Base-by-base conservation (phyloP, 176 grass and related monocot genomes). In the Juncus inflexus region DNA sequence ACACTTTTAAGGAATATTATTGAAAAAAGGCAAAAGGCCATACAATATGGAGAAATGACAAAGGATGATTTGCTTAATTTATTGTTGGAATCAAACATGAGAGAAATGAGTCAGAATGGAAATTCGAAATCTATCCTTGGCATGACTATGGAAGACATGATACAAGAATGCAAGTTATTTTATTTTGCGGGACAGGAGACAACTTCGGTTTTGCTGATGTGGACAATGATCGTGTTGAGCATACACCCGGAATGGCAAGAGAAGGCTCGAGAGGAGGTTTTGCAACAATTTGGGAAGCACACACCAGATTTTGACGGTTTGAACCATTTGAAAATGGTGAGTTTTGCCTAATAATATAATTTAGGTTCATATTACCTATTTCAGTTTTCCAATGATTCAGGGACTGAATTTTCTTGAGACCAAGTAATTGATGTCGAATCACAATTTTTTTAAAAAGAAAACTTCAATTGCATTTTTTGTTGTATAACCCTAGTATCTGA, bases 121-220 rank as follows among this genome's bases (percentile, higher is more conserved):
- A 60, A 55, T 3, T 14, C 11, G 5, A 58, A 58, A 4, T 69
- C 77, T 28, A 80, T 47, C 6, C 43, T 72, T 42, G 77, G 83
- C 7, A 79, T 92, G 66, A 77, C 81, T 0, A 84, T 71, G 3
- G 81, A 88, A 35, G 89, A 58, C 2, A 58, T 96, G 19, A 90
- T 96, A 8, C 78, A 81, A 40, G 87, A 96, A 75, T 96, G 91
- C 79, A 64, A 55, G 10, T 19, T 75, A 39, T 75, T 75, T 15
- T 75, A 75, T 51, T 75, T 75, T 54, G 91, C 81, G 1, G 87
- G 87, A 49, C 80, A 87, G 64, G 86, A 95, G 79, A 90, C 86
- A 14, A 90, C 72, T 10, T 55, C 72, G 15, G 42, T 65, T 14
- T 64, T 75, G 12, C 8, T 75, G 0, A 75, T 58, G 19, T 75